Evolutionary conservation across 495 filamentous ascomycete genomes (phyloP).

Genomic region (Massariosphaeria phaeospora): DNA sequence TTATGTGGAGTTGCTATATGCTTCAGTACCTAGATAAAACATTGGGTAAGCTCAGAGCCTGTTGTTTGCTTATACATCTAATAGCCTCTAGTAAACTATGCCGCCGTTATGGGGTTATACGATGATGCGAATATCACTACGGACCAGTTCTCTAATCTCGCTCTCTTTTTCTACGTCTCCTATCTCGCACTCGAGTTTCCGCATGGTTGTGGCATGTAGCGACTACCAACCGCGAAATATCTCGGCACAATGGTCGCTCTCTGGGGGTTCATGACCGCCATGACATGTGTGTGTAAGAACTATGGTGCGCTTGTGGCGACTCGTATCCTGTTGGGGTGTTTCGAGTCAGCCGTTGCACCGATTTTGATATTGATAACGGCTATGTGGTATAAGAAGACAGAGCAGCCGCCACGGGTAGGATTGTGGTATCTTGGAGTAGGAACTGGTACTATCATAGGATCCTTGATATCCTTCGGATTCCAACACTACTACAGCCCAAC

Average conservation of each 20-base stretch:
- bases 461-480: constrained; percentile 54
- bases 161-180: constrained; percentile 73
- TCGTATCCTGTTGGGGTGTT: constrained; percentile 52
- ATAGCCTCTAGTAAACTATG: constrained; percentile 3
- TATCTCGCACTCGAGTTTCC: constrained; percentile 48
- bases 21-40: constrained; percentile 35
- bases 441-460: constrained; percentile 25
- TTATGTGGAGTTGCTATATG: constrained; percentile 34
- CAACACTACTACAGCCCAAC: constrained; percentile 31
- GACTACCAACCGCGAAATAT: constrained; percentile 54
- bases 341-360: constrained; percentile 49
- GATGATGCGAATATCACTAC: constrained; percentile 49
- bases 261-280: constrained; percentile 55
- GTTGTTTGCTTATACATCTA: not conserved
- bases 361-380: constrained; percentile 35
- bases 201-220: constrained; percentile 52
- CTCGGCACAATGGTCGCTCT: constrained; percentile 55
- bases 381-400: constrained; percentile 52
- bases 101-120: constrained; percentile 37
- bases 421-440: constrained; percentile 51
- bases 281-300: constrained; percentile 50
- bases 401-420: constrained; percentile 56
- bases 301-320: constrained; percentile 51
- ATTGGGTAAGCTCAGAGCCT: constrained; percentile 10
- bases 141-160: constrained; percentile 60